A percentile compares a stretch with the other conserved stretches of the same genome.
Conservation (phyloP, 1,284 basidiomycete species). For the Moesziomyces antarcticus region DNA sequence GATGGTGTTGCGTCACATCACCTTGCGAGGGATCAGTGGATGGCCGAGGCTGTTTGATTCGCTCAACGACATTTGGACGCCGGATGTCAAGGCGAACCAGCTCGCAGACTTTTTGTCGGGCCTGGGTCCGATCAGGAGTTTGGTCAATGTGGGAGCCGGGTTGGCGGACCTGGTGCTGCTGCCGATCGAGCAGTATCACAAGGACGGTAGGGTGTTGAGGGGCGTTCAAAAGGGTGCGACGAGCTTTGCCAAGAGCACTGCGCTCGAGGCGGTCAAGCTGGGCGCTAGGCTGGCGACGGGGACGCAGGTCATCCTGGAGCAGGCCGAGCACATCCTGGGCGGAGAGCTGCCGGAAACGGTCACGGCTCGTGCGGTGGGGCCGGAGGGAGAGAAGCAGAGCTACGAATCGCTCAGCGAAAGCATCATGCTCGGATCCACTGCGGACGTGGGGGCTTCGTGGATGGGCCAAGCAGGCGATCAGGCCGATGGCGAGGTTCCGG, state of each 20-base stretch:
- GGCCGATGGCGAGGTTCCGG: not conserved
- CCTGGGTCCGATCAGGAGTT: constrained; percentile 87
- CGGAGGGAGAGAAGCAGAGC: constrained; percentile 30
- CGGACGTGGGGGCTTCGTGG: constrained; percentile 3
- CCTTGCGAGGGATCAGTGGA: constrained; percentile 86
- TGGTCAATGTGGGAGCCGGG: constrained; percentile 93
- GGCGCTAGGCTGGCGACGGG: constrained; percentile 95
- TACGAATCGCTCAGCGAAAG: constrained; percentile 33
- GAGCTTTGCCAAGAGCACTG: constrained; percentile 90
- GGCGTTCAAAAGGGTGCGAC: constrained; percentile 94
- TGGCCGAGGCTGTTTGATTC: constrained; percentile 88
- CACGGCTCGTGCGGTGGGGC: constrained; percentile 74
- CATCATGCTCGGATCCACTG: constrained; percentile 19
- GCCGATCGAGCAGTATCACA: constrained; percentile 96
- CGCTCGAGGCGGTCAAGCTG: constrained; percentile 91
- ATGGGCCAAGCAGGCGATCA: constrained; percentile 4
- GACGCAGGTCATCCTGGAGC: constrained; percentile 95
- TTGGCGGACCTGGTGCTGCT: constrained; percentile 93
- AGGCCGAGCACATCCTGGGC: constrained; percentile 90
- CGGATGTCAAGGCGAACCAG: constrained; percentile 98
- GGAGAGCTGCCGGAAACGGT: constrained; percentile 72
- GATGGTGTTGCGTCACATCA: constrained; percentile 94
- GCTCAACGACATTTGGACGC: constrained; percentile 97
- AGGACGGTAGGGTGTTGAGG: constrained; percentile 90
- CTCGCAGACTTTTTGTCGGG: constrained; percentile 97